phyloP scores from a whole-genome alignment of 2,329 filamentous ascomycete species.

The Neoarthrinium moseri region DNA sequence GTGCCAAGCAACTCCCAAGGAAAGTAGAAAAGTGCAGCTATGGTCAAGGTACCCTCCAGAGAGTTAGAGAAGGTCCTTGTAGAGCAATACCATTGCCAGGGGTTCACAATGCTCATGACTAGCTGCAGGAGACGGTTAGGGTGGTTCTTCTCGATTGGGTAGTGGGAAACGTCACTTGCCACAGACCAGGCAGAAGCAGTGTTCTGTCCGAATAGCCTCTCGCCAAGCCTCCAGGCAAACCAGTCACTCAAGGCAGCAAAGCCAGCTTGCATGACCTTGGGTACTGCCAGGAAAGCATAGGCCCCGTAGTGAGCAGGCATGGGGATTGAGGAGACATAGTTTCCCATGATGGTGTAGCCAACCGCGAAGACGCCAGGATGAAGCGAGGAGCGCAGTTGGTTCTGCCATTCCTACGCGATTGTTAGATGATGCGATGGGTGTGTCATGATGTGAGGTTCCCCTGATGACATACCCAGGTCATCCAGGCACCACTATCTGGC shows the following conservation, averaged over 20 bases:
- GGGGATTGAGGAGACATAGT: slow-evolving; percentile 39
- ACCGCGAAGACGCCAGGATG: slow-evolving; percentile 85
- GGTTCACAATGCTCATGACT: slow-evolving; percentile 68
- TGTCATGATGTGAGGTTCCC: neutral
- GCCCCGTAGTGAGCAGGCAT: slow-evolving; percentile 7
- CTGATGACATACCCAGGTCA: slow-evolving; percentile 77
- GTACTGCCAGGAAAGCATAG: slow-evolving; percentile 60
- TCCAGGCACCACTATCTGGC: slow-evolving; percentile 73
- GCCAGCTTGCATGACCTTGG: slow-evolving; percentile 73
- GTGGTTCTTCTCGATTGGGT: neutral
- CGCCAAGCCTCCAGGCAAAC: slow-evolving; percentile 82
- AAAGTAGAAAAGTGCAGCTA: slow-evolving; percentile 77
- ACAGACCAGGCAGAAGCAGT: slow-evolving; percentile 66
- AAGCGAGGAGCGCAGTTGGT: slow-evolving; percentile 83
- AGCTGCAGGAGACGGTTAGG: slow-evolving; percentile 47
- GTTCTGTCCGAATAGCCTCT: slow-evolving; percentile 66
- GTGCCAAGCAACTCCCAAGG: slow-evolving; percentile 72
- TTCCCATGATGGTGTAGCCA: slow-evolving; percentile 65
- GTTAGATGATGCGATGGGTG: neutral
- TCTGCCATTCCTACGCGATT: slow-evolving; percentile 79
- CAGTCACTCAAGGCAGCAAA: slow-evolving; percentile 80
- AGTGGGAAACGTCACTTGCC: slow-evolving; percentile 57
- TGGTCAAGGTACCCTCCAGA: slow-evolving; percentile 84
- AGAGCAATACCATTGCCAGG: slow-evolving; percentile 97
- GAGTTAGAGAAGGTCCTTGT: slow-evolving; percentile 93